Conservation (phyloP, 768 basidiomycete genomes). For the Amanita jacksonii region DNA sequence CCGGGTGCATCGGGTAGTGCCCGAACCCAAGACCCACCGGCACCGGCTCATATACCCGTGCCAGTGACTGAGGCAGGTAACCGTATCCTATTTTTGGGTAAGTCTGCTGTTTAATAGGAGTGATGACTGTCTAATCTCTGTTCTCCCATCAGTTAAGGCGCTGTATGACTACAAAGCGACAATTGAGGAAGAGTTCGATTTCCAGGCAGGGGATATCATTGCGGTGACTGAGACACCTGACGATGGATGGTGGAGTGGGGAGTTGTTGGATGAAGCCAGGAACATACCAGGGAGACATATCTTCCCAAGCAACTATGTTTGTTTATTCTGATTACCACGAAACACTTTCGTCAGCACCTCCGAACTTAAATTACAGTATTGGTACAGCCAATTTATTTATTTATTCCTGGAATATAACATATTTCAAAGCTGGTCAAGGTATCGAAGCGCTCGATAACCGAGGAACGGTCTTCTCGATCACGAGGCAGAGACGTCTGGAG, state of each 20-base stretch:
- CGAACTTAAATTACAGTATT: too few relatives aligned
- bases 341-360: too few relatives aligned
- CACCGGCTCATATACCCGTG: conserved; percentile 1
- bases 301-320: conserved; percentile 86
- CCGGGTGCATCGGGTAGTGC: not conserved
- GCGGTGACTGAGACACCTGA: conserved; percentile 92
- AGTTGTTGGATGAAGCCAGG: conserved; percentile 65
- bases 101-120: not conserved
- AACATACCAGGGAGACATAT: conserved; percentile 62
- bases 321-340: conserved; percentile 42
- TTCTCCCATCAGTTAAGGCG: conserved; percentile 65
- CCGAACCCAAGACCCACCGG: not conserved
- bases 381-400: too few relatives aligned
- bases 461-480: too few relatives aligned
- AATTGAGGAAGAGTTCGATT: conserved; percentile 91
- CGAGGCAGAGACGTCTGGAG: too few relatives aligned
- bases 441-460: too few relatives aligned
- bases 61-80: conserved; percentile 6
- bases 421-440: too few relatives aligned
- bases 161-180: conserved; percentile 81
- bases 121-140: not conserved
- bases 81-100: conserved; percentile 5
- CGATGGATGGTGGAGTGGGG: conserved; percentile 98
- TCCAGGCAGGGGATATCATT: conserved; percentile 93
- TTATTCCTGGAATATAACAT: too few relatives aligned